phyloP scores from a whole-genome alignment of 805 yeast species.

The Cyberlindnera amylophila region DNA sequence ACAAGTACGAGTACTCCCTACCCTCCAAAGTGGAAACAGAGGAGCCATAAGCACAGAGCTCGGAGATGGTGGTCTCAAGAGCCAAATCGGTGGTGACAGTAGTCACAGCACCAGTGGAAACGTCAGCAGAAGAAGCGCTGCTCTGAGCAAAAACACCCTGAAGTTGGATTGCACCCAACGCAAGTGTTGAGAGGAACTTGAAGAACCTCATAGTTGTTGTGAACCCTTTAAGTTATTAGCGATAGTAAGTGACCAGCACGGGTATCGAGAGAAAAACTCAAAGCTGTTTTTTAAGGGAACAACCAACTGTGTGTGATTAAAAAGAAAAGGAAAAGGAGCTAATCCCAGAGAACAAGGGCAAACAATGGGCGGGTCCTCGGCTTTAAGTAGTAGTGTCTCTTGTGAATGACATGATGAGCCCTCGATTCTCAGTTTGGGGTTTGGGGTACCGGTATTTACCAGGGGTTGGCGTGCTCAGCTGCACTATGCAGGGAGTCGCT shows the following conservation, averaged over 20 bases:
- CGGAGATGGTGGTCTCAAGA: not conserved
- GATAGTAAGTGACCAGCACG: constrained; percentile 1
- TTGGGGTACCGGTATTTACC: no score
- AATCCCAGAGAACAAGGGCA: no score
- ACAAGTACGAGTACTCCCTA: constrained; percentile 5
- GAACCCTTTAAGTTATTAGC: not conserved
- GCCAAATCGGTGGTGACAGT: constrained; percentile 1
- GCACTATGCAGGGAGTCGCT: no score
- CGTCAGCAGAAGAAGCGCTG: not conserved
- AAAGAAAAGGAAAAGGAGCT: no score
- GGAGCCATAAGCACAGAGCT: constrained; percentile 5
- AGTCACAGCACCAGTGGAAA: not conserved
- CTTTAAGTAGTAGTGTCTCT: no score
- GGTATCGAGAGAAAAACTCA: no score
- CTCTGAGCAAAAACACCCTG: constrained; percentile 2
- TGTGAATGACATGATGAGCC: no score
- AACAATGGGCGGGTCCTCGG: no score
- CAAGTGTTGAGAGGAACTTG: not conserved
- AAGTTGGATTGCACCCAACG: not conserved
- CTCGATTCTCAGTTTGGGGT: no score
- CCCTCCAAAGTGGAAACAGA: constrained; percentile 7
- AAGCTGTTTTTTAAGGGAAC: no score
- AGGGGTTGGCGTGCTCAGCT: no score
- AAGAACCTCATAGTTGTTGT: not conserved
- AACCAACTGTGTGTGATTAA: no score